phyloP scores from a whole-genome alignment of 805 yeast genomes.

The Saturnispora gosingensis region DNA sequence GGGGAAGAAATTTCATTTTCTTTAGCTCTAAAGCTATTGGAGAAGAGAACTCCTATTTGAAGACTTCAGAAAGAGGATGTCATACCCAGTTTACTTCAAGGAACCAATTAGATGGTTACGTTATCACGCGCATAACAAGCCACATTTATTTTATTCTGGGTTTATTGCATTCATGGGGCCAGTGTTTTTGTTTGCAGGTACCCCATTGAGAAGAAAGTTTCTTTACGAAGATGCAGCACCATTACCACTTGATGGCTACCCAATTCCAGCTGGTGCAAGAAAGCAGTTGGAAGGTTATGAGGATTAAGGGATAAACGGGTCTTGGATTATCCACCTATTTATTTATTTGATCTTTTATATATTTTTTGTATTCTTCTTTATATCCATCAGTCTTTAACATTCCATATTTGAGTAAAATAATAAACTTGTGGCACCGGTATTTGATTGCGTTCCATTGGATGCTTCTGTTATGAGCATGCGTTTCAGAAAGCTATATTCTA shows the following conservation, averaged over 20 bases:
- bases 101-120: slow-evolving; percentile 64
- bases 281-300: slow-evolving; percentile 45
- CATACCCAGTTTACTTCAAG: slow-evolving; percentile 47
- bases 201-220: slow-evolving; percentile 64
- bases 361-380: background rate
- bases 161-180: slow-evolving; percentile 63
- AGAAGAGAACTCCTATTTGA: background rate
- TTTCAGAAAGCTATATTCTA: no score
- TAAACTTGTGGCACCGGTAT: no score
- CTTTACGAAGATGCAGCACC: slow-evolving; percentile 57
- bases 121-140: slow-evolving; percentile 67
- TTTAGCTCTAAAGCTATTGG: background rate
- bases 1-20: background rate
- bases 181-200: slow-evolving; percentile 43
- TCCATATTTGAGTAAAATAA: background rate
- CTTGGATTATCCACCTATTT: background rate
- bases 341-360: background rate
- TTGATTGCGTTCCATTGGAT: no score
- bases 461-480: no score
- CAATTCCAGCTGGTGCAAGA: slow-evolving; percentile 48
- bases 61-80: slow-evolving; percentile 10
- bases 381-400: background rate
- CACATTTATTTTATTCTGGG: slow-evolving; percentile 61
- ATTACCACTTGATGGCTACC: slow-evolving; percentile 49
- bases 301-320: slow-evolving; percentile 26